Evolutionary conservation across 2,329 filamentous ascomycete genomes (phyloP).

Genomic region (Eutypella sp.): DNA sequence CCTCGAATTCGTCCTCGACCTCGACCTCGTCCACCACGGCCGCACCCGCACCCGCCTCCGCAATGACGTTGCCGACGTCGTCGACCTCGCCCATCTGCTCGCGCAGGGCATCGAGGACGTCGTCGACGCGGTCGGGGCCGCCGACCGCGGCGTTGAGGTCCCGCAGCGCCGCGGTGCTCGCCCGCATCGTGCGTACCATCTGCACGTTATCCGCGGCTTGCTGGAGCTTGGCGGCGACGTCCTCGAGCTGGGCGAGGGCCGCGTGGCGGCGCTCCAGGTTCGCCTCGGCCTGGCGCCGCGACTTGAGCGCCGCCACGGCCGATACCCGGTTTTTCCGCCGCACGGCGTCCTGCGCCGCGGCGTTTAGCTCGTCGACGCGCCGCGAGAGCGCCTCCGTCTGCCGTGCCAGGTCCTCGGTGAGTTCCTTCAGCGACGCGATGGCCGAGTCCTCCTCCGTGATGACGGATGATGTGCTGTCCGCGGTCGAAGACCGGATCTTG

Average conservation of each 20-base stretch:
- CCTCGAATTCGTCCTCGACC: conserved; percentile 82
- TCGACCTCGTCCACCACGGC: conserved; percentile 68
- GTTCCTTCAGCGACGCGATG: conserved; percentile 76
- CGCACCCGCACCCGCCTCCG: conserved; percentile 48
- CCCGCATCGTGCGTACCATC: conserved; percentile 76
- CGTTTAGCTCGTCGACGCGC: conserved; percentile 61
- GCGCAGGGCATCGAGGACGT: conserved; percentile 67
- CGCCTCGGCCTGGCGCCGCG: conserved; percentile 75
- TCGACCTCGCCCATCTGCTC: conserved; percentile 79
- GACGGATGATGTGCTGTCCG: conserved; percentile 30
- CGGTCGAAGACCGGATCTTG: conserved; percentile 59
- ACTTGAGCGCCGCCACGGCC: conserved; percentile 73
- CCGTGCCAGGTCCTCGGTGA: conserved; percentile 69
- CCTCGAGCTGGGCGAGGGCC: conserved; percentile 75
- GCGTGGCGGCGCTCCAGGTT: conserved; percentile 67
- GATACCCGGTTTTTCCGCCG: conserved; percentile 66
- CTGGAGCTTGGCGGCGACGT: conserved; percentile 76
- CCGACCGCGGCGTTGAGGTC: conserved; percentile 73
- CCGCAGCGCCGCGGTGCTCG: conserved; percentile 67
- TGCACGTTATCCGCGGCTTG: conserved; percentile 81
- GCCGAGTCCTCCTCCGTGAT: conserved; percentile 76
- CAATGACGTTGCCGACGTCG: conserved; percentile 74
- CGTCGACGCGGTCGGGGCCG: conserved; percentile 68
- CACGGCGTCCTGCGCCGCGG: conserved; percentile 65
- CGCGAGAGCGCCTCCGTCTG: conserved; percentile 63